Base-by-base conservation (phyloP, 73 alveolate species). In the Uronychia binucleata region DNA sequence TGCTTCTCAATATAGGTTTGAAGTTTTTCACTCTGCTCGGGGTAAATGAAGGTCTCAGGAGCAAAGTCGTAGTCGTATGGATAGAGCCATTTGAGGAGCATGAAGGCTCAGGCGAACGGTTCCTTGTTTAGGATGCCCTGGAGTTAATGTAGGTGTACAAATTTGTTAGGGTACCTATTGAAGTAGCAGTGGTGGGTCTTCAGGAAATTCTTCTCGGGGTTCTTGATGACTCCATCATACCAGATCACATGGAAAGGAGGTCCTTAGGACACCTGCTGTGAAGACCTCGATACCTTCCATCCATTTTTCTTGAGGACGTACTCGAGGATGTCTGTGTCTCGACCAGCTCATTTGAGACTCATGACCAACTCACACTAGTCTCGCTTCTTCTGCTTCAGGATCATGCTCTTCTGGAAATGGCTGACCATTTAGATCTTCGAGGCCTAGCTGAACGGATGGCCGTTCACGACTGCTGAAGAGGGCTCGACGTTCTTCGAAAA, bases 21-120 rank as follows among this genome's bases (percentile, higher is more conserved):
- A n/a, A n/a, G n/a, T n/a, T n/a, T n/a, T n/a, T n/a, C n/a, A n/a
- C n/a, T n/a, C n/a, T n/a, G n/a, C n/a, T n/a, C n/a, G n/a, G 81
- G 81, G 58, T 26, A 13, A 5, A 75, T 75, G 81, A 75, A 75
- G 81, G 81, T 75, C 5, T 75, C 81, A 1, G 81, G 81, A 1
- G 8, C 81, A 26, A 75, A 26, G 81, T 75, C 27, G 81, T 28
- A 75, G 58, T 75, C 81, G 58, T 75, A 75, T 5, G 81, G 81
- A 32, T 26, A 75, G 31, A 75, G 81, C 67, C 67, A 46, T 19
- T 46, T 46, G n/a, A 46, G 19, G 5, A 46, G 67, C 67, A 46
- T 46, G n/a, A 46, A 46, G 19, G 67, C 67, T 46, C 67, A 11
- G 67, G 67, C 67, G 19, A 46, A 46, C 19, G 67, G 67, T 46